Conservation (phyloP, 352 stramenopile genomes). For the Phytophthora nicotianae region DNA sequence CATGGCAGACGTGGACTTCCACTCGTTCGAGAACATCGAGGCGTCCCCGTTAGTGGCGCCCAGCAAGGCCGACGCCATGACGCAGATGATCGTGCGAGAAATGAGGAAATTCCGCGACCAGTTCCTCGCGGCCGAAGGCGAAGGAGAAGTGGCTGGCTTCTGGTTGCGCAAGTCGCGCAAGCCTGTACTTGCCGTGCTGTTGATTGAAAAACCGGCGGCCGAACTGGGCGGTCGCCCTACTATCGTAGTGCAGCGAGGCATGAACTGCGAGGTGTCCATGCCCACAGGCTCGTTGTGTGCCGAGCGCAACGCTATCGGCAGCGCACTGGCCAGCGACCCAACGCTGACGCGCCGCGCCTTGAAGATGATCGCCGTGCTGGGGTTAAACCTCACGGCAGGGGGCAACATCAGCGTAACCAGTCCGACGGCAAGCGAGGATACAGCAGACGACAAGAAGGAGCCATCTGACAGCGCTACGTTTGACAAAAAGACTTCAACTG, state of each 20-base stretch:
- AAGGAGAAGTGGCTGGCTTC: conserved; percentile 93
- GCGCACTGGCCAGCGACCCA: conserved; percentile 94
- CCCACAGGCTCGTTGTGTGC: conserved; percentile 96
- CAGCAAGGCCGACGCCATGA: conserved; percentile 80
- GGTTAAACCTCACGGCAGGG: conserved; percentile 67
- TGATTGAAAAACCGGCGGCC: conserved; percentile 90
- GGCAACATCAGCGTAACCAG: conserved; percentile 13
- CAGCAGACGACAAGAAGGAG: conserved; percentile 18
- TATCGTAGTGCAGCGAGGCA: conserved; percentile 93
- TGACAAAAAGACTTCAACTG: conserved; percentile 32
- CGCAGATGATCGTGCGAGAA: conserved; percentile 91
- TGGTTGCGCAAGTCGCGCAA: conserved; percentile 99
- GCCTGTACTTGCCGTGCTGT: conserved; percentile 96
- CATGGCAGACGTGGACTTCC: conserved; percentile 96
- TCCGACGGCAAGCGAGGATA: conserved; percentile 12
- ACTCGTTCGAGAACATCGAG: conserved; percentile 98
- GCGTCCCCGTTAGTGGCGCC: conserved; percentile 91
- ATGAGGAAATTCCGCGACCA: conserved; percentile 90
- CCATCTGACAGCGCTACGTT: conserved; percentile 25
- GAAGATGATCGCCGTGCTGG: conserved; percentile 96
- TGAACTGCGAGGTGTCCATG: conserved; percentile 99
- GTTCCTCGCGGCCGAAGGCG: conserved; percentile 73
- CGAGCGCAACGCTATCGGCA: conserved; percentile 98
- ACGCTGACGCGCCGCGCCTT: conserved; percentile 92
- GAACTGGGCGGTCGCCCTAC: conserved; percentile 43